These are phyloP conservation scores for Solanum appendiculatum DNA, from an alignment of 257 asterid genomes.

Conservation along the genomic window DNA sequence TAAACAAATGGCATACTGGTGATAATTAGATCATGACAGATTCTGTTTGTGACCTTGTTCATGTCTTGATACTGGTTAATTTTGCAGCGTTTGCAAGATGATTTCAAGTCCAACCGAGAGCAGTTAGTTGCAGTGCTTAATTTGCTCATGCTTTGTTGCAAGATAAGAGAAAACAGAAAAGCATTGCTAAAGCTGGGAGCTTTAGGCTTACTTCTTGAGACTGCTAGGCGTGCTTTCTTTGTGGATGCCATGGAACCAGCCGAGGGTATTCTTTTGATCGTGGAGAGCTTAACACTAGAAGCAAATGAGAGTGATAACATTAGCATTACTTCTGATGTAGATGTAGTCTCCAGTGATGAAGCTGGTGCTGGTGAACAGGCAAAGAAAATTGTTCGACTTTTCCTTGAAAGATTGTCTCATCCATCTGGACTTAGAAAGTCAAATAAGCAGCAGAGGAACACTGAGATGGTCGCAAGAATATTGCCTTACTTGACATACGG, in stretches of 20 bases:
- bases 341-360: slow-evolving; percentile 73
- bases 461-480: slow-evolving; percentile 98
- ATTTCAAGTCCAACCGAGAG: slow-evolving; percentile 87
- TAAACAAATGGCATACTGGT: background rate
- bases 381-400: slow-evolving; percentile 91
- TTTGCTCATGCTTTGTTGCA: slow-evolving; percentile 92
- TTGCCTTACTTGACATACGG: slow-evolving; percentile 97
- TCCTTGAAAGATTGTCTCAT: slow-evolving; percentile 90
- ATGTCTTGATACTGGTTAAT: background rate
- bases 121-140: slow-evolving; percentile 85
- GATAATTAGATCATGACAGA: background rate
- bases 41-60: background rate
- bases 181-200: slow-evolving; percentile 77
- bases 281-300: slow-evolving; percentile 90
- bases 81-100: slow-evolving; percentile 83
- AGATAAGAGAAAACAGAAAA: slow-evolving; percentile 86
- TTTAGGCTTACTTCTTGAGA: slow-evolving; percentile 83
- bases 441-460: slow-evolving; percentile 90
- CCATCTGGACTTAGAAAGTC: slow-evolving; percentile 89
- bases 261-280: slow-evolving; percentile 91
- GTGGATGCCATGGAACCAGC: slow-evolving; percentile 99
- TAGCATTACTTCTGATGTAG: slow-evolving; percentile 66
- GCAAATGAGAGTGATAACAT: slow-evolving; percentile 90
- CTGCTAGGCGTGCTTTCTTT: slow-evolving; percentile 95
- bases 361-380: slow-evolving; percentile 93